These are phyloP conservation scores for Hyaloscypha hepaticicola DNA, from an alignment of 495 filamentous ascomycete species.

Conservation along the genomic window DNA sequence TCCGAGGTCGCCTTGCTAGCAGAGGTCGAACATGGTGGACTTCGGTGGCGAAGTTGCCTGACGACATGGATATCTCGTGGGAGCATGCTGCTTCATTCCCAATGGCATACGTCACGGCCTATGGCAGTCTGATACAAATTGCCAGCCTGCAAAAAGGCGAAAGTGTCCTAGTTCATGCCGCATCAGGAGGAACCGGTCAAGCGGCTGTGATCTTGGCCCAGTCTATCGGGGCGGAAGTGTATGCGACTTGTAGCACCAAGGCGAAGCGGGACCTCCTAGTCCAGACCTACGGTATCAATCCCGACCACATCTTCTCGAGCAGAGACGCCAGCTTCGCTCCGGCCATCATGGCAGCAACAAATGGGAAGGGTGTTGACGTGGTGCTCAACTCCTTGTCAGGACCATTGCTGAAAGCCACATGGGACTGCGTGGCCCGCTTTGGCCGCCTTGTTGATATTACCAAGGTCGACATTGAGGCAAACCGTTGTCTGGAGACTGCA, in stretches of 20 bases:
- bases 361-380: constrained; percentile 52
- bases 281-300: constrained; percentile 47
- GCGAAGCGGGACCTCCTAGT: constrained; percentile 52
- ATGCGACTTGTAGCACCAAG: constrained; percentile 50
- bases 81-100: constrained; percentile 56
- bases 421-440: constrained; percentile 47
- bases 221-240: constrained; percentile 57
- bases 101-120: constrained; percentile 56
- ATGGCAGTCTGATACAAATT: constrained; percentile 51
- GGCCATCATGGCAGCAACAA: constrained; percentile 41
- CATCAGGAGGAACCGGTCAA: constrained; percentile 58
- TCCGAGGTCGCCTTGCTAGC: constrained; percentile 46
- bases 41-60: constrained; percentile 46
- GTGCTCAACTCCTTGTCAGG: constrained; percentile 51
- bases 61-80: constrained; percentile 42
- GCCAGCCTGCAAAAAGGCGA: constrained; percentile 49
- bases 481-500: constrained; percentile 35
- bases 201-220: constrained; percentile 58
- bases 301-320: constrained; percentile 49
- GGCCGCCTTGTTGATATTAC: constrained; percentile 50
- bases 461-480: constrained; percentile 39
- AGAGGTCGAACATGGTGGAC: constrained; percentile 38
- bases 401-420: constrained; percentile 43
- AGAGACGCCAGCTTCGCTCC: constrained; percentile 42
- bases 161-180: constrained; percentile 59